Evolutionary conservation across 2,329 filamentous ascomycete genomes (phyloP).

Genomic region (Cercospora nicotianae): DNA sequence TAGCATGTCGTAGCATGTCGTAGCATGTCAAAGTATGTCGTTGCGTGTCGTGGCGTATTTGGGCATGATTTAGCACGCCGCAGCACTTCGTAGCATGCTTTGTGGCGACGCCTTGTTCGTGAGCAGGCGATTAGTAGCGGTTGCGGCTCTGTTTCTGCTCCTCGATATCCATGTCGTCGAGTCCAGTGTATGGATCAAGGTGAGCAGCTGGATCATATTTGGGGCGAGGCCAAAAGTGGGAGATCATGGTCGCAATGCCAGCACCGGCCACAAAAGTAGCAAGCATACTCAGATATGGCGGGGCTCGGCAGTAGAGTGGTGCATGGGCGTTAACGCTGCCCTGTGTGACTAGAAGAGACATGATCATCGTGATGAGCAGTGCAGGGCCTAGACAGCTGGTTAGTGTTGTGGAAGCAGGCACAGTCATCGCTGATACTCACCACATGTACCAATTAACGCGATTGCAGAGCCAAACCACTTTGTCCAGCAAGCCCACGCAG

Average conservation of each 20-base stretch:
- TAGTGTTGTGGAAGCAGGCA: not conserved
- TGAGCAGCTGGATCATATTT: conserved; percentile 8
- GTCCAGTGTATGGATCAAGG: not conserved
- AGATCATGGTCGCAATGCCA: not conserved
- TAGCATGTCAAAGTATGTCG: not conserved
- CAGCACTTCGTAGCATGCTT: not conserved
- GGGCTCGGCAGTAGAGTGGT: not conserved
- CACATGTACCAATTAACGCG: not conserved
- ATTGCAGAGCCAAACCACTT: not conserved
- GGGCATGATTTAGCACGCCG: not conserved
- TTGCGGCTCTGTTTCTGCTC: conserved; percentile 3
- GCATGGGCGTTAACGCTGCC: not conserved
- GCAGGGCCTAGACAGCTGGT: not conserved
- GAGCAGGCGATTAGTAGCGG: not conserved
- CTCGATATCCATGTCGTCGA: conserved; percentile 8
- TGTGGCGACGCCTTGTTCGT: not conserved
- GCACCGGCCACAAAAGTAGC: not conserved
- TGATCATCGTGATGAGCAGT: not conserved
- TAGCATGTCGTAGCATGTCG: not conserved
- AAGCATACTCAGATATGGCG: not conserved
- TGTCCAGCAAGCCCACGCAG: not conserved
- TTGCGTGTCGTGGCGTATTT: not conserved
- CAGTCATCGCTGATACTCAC: not conserved
- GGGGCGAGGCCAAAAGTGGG: not conserved
- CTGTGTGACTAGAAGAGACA: not conserved